Percentiles rank a stretch among this genome's conserved stretches.
These are phyloP conservation scores for Sonneratia alba DNA, from an alignment of 345 rosid species.

Conservation along the genomic window DNA sequence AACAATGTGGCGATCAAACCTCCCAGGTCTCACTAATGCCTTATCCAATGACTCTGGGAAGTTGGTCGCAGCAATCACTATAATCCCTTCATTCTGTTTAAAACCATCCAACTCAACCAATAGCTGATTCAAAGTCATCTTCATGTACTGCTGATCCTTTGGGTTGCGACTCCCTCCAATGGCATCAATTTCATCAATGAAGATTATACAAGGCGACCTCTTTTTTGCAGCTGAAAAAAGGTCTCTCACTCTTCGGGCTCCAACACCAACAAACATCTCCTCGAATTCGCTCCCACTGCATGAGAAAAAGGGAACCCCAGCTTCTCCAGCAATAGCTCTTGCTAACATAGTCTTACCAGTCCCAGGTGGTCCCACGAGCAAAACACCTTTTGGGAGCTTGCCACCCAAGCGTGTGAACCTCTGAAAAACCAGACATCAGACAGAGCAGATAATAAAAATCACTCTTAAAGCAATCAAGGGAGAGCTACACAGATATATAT, in stretches of 20 bases:
- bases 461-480: no score
- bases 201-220: constrained; percentile 88
- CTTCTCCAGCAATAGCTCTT: constrained; percentile 98
- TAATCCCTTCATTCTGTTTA: constrained; percentile 94
- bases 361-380: constrained; percentile 97
- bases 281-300: constrained; percentile 99
- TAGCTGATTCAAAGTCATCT: constrained; percentile 93
- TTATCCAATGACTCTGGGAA: constrained; percentile 90
- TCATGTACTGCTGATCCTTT: constrained; percentile 89
- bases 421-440: constrained; percentile 26
- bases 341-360: constrained; percentile 99
- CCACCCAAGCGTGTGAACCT: constrained; percentile 97
- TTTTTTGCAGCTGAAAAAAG: constrained; percentile 97
- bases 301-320: constrained; percentile 96
- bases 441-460: not conserved
- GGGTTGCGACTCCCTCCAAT: constrained; percentile 95
- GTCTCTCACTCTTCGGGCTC: constrained; percentile 96
- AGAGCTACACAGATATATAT: not conserved
- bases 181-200: constrained; percentile 97
- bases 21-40: constrained; percentile 93
- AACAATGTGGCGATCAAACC: constrained; percentile 86
- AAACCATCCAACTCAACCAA: constrained; percentile 96
- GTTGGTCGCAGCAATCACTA: constrained; percentile 92
- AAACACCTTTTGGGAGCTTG: constrained; percentile 95
- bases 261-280: constrained; percentile 99